Base-by-base conservation (phyloP, 805 yeast genomes). In the Cyberlindnera bimundalis region DNA sequence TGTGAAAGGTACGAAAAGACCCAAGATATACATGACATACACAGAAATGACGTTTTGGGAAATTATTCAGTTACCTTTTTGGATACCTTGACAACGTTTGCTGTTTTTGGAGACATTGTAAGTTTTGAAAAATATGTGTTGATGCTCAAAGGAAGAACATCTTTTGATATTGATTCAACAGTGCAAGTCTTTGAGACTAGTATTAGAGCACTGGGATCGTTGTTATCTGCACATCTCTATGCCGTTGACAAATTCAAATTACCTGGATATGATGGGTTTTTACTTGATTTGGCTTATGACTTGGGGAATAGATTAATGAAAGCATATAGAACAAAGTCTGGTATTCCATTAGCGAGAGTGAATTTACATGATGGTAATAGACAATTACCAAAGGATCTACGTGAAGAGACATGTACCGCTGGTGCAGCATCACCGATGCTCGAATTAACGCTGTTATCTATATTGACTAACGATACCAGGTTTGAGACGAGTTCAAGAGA, bases 151-250 rank as follows among this genome's bases (percentile, higher is more conserved):
- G 33, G 20, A 3, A 21, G 37, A 17, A 15, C 11, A 2, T 34
- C 45, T 3, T 44, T 44, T 29, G 43, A 47, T 16, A 32, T 47
- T 19, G 78, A 86, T 45, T 73, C 88, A 9, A 77, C 81, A 2
- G 82, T 90, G 0, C 97, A 90, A 56, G 95, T 90, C 1, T 90
- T 90, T 60, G 98, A 90, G 60, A 74, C 85, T 3, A 78, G 88
- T 5, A 90, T 91, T 14, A 64, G 98, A 29, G 76, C 86, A 2
- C 56, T 90, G 19, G 98, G 98, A 0, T 88, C 96, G 0, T 66
- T 90, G 23, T 56, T 90, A 17, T 80, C 91, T 2, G 78, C 87
- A 0, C 97, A 90, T 63, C 64, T 87, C 32, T 83, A 76, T 53
- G 85, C 87, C 0, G 53, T 54, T 4, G 60, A 59, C 17, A 53